Evolutionary conservation across 495 filamentous ascomycete species (phyloP), one percentile per base, ranked within the genome.

Genomic region (Copromyces sp.): DNA sequence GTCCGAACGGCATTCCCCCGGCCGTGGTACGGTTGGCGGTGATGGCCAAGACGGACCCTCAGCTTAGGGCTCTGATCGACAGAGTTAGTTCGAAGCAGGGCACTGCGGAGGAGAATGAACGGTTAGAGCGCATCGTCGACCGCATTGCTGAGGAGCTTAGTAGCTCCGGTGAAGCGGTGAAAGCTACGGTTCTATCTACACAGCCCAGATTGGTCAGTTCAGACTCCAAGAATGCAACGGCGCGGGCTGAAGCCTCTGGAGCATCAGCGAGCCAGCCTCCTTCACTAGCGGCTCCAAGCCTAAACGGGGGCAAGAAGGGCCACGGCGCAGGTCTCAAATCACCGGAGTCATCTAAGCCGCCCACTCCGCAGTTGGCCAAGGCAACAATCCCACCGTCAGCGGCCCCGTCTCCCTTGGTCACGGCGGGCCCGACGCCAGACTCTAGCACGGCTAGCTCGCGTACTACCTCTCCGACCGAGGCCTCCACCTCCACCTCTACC

Each of bases 361-460:
- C 70, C 4, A 39, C 44, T 35, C 53, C 53, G 53, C 53, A 37
- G 11, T 65, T 35, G 53, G 16, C 29, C 12, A 65, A 17, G 29
- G 29, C 14, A 65, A 17, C 29, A 35, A 35, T 65, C 3, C 29
- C 29, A 9, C 6, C 53, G 29, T 14, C 14, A 6, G 29, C 29
- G 7, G 29, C 29, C 53, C 53, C 12, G 53, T 7, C 53, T 37
- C 53, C 53, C 29, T 35, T 65, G 14, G 53, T 17, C 7, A 65
- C 53, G 0, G 53, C 29, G 4, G 53, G 53, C 12, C 53, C 53
- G 2, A 79, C 73, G 2, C 77, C 77, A 9, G 69, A 65, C 17
- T 9, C 72, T 16, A 78, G 77, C 69, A 65, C 39, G 4, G 29
- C 20, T 35, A 72, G 73, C 73, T 70, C 72, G 12, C 69, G 73